Conservation (phyloP, 1,139 yeast species). For the Hyphopichia khmerensis region DNA sequence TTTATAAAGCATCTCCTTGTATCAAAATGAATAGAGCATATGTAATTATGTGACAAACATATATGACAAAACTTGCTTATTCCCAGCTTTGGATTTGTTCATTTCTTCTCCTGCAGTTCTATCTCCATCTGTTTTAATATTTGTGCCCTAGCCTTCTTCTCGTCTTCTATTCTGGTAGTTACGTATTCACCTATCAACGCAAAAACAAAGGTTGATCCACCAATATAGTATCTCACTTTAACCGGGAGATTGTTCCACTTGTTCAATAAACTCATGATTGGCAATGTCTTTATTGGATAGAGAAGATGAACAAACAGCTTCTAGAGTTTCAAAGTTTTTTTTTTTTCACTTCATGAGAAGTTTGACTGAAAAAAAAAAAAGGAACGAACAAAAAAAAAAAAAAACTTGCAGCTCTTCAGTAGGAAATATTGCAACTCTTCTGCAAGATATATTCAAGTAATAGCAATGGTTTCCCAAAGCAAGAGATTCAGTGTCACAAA, state of each 20-base stretch:
- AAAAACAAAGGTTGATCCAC: conserved; percentile 50
- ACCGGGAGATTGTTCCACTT: conserved; percentile 53
- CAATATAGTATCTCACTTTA: conserved; percentile 52
- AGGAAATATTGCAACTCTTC: conserved; percentile 4
- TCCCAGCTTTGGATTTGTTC: not conserved
- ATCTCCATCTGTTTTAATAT: conserved; percentile 8
- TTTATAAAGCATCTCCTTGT: too few relatives aligned
- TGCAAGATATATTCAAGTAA: too few relatives aligned
- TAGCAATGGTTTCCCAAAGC: conserved; percentile 3
- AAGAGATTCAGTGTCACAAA: conserved; percentile 24
- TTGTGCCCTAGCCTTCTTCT: conserved; percentile 24
- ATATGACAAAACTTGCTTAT: too few relatives aligned
- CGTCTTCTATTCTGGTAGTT: conserved; percentile 47
- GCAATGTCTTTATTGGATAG: not conserved
- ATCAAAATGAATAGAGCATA: too few relatives aligned
- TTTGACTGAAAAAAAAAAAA: not conserved
- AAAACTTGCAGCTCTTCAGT: conserved; percentile 12
- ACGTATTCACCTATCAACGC: conserved; percentile 54
- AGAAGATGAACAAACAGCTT: too few relatives aligned
- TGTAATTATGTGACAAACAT: too few relatives aligned
- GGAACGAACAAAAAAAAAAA: conserved; percentile 7
- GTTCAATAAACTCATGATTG: conserved; percentile 33
- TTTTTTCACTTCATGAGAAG: not conserved
- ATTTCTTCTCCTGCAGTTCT: not conserved
- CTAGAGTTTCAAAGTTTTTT: not conserved